Conservation (phyloP, 2,329 filamentous ascomycete species). For the Penicillium concentricum region DNA sequence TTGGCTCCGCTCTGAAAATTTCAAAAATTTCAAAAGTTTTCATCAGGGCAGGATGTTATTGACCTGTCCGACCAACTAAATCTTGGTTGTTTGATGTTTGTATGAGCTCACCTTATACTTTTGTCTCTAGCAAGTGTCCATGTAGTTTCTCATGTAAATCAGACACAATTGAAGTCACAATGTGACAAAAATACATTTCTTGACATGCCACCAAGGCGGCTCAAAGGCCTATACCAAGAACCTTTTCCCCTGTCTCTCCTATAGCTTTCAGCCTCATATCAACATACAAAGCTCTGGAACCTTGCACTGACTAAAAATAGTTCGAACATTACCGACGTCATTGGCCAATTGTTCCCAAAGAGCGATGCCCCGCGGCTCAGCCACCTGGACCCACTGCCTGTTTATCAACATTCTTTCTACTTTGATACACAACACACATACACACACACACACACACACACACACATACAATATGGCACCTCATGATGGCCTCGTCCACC, state of each 20-base stretch:
- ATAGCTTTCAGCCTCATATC: neutral
- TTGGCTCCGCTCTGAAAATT: neutral
- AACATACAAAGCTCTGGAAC: neutral
- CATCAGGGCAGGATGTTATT: neutral
- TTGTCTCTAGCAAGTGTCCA: too few species aligned
- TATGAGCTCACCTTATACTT: neutral
- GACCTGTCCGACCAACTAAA: too few species aligned
- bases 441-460: too few species aligned
- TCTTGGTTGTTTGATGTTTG: neutral
- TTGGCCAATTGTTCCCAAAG: conserved; percentile 4
- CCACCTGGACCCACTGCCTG: conserved; percentile 2
- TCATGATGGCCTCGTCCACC: conserved; percentile 61
- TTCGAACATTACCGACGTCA: neutral
- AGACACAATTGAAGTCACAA: neutral
- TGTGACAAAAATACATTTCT: neutral
- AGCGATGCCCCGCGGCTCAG: conserved; percentile 3
- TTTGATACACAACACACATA: too few species aligned
- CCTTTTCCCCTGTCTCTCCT: neutral
- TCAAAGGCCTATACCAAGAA: neutral
- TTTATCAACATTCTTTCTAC: too few species aligned
- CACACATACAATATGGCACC: conserved; percentile 54
- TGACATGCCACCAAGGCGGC: neutral
- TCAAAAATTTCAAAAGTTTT: neutral
- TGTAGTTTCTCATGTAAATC: neutral
- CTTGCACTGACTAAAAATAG: conserved; percentile 5